Percentiles rank a stretch among this genome's conserved stretches.
Evolutionary conservation across 2,329 filamentous ascomycete species (phyloP).

Genomic region (Epichloe sp.): DNA sequence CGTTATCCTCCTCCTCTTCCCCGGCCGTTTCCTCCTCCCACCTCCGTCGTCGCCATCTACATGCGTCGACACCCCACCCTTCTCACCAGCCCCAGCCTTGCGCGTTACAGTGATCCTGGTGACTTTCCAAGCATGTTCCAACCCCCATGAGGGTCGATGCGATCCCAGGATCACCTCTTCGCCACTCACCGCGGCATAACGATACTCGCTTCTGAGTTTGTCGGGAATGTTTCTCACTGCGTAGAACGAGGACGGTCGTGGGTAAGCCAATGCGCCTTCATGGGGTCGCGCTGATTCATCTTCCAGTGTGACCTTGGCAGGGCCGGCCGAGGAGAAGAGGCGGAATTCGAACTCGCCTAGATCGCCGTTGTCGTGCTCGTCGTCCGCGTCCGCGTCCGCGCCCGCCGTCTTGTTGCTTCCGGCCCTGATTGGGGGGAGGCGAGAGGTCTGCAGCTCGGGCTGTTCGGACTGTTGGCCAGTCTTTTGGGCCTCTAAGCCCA

Average conservation of each 20-base stretch:
- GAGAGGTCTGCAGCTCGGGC: background rate
- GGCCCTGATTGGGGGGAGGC: too few species aligned
- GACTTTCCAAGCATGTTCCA: slow-evolving; percentile 49
- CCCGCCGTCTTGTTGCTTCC: slow-evolving; percentile 4
- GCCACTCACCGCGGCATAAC: slow-evolving; percentile 34
- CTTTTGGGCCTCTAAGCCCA: slow-evolving; percentile 24
- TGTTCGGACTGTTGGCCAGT: background rate
- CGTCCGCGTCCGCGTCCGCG: slow-evolving; percentile 14
- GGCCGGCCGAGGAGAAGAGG: slow-evolving; percentile 37
- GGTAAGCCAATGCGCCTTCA: slow-evolving; percentile 20
- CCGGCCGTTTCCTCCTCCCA: slow-evolving; percentile 31
- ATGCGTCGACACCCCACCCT: background rate
- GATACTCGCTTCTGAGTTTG: slow-evolving; percentile 26
- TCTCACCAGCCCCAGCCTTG: slow-evolving; percentile 8
- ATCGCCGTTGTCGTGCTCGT: slow-evolving; percentile 16
- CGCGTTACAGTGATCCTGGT: slow-evolving; percentile 27
- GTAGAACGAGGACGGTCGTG: slow-evolving; percentile 36
- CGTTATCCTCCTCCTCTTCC: slow-evolving; percentile 46
- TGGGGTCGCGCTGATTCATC: slow-evolving; percentile 25
- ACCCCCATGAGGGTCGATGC: slow-evolving; percentile 37
- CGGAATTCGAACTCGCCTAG: slow-evolving; percentile 38
- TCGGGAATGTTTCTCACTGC: slow-evolving; percentile 26
- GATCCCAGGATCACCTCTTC: slow-evolving; percentile 35
- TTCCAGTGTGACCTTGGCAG: slow-evolving; percentile 38
- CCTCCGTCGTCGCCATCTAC: slow-evolving; percentile 10